Evolutionary conservation across 2,329 filamentous ascomycete genomes (phyloP).

Genomic region (Paecilomyces niveus): DNA sequence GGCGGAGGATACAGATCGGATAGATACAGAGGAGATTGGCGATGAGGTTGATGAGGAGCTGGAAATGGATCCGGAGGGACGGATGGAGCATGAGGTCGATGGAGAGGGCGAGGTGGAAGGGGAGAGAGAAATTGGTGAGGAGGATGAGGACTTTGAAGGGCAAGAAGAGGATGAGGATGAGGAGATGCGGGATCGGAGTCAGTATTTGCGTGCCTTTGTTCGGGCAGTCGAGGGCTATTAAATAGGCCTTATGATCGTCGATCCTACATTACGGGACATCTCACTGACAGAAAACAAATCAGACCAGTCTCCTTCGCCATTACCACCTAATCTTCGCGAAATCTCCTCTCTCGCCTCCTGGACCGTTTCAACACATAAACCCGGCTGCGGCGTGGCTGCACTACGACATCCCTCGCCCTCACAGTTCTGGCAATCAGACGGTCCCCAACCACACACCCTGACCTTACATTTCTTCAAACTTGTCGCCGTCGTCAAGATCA

Average conservation of each 20-base stretch:
- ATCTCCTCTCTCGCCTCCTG: constrained; percentile 60
- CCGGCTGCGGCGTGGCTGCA: constrained; percentile 54
- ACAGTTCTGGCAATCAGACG: constrained; percentile 61
- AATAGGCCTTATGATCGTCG: too few relatives aligned
- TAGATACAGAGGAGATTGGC: constrained; percentile 6
- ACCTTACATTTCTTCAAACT: constrained; percentile 57
- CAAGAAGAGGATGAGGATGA: constrained; percentile 13
- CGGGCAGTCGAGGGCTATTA: too few relatives aligned
- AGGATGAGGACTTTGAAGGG: constrained; percentile 10
- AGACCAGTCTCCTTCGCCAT: constrained; percentile 30
- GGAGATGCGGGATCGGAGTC: constrained; percentile 28
- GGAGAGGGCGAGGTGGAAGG: constrained; percentile 22
- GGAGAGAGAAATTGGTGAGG: constrained; percentile 5
- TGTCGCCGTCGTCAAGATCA: constrained; percentile 43
- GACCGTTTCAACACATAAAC: constrained; percentile 57
- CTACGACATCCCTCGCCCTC: constrained; percentile 50
- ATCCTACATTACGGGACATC: not conserved
- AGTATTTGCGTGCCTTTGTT: not conserved
- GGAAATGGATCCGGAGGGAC: constrained; percentile 6
- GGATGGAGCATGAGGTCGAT: constrained; percentile 9
- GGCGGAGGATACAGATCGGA: not conserved
- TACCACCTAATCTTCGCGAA: constrained; percentile 47
- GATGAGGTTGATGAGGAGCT: constrained; percentile 5
- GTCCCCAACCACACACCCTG: constrained; percentile 57
- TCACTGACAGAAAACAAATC: constrained; percentile 2